phyloP scores from a whole-genome alignment of 306 rosid genomes.

The Medicago arabica region DNA sequence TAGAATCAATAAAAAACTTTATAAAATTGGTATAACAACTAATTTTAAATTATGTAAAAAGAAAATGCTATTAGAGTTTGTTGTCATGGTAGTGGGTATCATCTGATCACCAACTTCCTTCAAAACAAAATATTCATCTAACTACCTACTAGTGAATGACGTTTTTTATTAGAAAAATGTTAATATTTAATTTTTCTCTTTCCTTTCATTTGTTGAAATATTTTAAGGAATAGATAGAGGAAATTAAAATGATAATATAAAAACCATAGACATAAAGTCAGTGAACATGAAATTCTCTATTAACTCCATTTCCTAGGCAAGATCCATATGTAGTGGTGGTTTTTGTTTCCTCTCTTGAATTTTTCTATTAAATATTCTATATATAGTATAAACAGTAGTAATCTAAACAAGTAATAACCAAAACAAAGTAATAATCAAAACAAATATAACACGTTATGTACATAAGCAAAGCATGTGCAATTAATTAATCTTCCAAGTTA shows the following conservation, averaged over 20 bases:
- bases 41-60: background rate
- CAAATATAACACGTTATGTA: conserved; percentile 32
- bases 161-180: background rate
- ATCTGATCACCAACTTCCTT: conserved; percentile 5
- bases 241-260: background rate
- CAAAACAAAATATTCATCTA: conserved; percentile 1
- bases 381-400: too few relatives aligned
- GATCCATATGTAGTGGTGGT: conserved; percentile 25
- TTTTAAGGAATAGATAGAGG: conserved; percentile 16
- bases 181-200: background rate
- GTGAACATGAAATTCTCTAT: conserved; percentile 8
- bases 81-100: background rate
- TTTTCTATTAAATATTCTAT: background rate
- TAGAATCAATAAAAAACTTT: background rate
- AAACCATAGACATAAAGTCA: conserved; percentile 36
- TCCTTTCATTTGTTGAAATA: conserved; percentile 19
- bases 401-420: background rate
- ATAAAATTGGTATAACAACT: background rate
- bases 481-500: conserved; percentile 36
- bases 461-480: conserved; percentile 45
- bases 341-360: conserved; percentile 6
- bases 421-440: conserved; percentile 23
- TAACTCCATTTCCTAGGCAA: background rate
- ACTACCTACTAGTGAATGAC: background rate
- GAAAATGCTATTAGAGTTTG: background rate